phyloP scores from a whole-genome alignment of 139 green algal species.

The Trebouxia sp. region DNA sequence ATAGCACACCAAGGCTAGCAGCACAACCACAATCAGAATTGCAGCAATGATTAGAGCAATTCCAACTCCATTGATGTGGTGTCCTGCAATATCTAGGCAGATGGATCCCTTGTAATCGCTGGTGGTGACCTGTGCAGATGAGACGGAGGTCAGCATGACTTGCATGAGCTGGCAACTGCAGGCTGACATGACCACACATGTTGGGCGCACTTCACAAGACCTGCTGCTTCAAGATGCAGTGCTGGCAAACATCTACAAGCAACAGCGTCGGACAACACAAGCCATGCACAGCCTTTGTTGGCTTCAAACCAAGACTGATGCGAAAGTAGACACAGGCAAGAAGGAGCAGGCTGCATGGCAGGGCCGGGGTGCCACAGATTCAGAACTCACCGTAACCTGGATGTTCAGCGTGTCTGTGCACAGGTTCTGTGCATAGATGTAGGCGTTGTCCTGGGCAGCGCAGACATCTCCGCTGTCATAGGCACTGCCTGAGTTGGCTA shows the following conservation, averaged over 20 bases:
- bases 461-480: slow-evolving; percentile 30
- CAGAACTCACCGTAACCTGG: neutral
- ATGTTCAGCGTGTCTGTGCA: neutral
- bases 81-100: slow-evolving; percentile 15
- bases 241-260: too few relatives aligned
- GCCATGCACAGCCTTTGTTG: too few relatives aligned
- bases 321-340: too few relatives aligned
- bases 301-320: neutral
- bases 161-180: too few relatives aligned
- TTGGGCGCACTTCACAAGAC: too few relatives aligned
- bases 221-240: too few relatives aligned
- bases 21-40: slow-evolving; percentile 11
- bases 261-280: too few relatives aligned
- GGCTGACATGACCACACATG: too few relatives aligned
- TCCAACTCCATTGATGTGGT: slow-evolving; percentile 15
- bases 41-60: slow-evolving; percentile 28
- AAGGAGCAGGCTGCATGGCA: too few relatives aligned
- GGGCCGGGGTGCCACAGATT: too few relatives aligned
- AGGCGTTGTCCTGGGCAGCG: neutral
- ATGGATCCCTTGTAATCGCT: slow-evolving; percentile 10
- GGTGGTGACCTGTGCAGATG: slow-evolving; percentile 18
- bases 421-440: slow-evolving; percentile 20
- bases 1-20: neutral
- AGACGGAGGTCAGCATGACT: too few relatives aligned
- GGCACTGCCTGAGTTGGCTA: neutral